Percentiles rank a stretch among this genome's conserved stretches.
These are phyloP conservation scores for Nepenthes alata DNA, from an alignment of 179 eudicot genomes.

Conservation along the genomic window DNA sequence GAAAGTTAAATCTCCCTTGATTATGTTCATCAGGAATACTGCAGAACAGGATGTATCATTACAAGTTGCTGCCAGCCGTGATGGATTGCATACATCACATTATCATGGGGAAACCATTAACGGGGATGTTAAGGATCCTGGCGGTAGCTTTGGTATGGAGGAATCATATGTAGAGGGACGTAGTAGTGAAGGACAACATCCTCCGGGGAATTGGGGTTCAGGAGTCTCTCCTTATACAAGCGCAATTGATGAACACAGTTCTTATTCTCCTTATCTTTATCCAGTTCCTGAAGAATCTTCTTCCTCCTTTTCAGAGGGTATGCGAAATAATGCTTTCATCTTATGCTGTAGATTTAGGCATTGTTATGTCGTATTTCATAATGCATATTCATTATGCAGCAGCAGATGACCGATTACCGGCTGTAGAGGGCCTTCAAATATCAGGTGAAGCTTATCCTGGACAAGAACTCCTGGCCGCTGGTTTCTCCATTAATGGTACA, in stretches of 20 bases:
- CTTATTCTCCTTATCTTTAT: slow-evolving; percentile 60
- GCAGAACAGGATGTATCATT: slow-evolving; percentile 24
- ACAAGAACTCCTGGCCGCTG: slow-evolving; percentile 65
- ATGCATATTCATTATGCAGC: slow-evolving; percentile 30
- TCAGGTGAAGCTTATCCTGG: slow-evolving; percentile 95
- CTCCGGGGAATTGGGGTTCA: slow-evolving; percentile 41
- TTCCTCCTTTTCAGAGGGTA: slow-evolving; percentile 89
- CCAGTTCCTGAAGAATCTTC: slow-evolving; percentile 86
- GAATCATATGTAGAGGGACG: slow-evolving; percentile 41
- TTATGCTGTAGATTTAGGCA: slow-evolving; percentile 5
- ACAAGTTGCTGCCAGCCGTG: slow-evolving; percentile 25
- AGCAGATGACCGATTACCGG: slow-evolving; percentile 86
- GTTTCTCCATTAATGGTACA: slow-evolving; percentile 82
- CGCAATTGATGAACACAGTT: slow-evolving; percentile 44
- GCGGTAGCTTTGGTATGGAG: slow-evolving; percentile 42
- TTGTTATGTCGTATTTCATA: slow-evolving; percentile 7
- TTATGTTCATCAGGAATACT: slow-evolving; percentile 32
- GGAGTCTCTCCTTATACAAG: slow-evolving; percentile 46
- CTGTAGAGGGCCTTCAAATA: slow-evolving; percentile 78
- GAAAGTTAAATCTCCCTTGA: neutral
- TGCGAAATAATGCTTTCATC: slow-evolving; percentile 6
- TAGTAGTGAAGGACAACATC: slow-evolving; percentile 40
- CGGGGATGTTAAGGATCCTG: slow-evolving; percentile 61
- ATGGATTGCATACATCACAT: slow-evolving; percentile 21
- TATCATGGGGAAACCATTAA: slow-evolving; percentile 23